Evolutionary conservation across 108 stramenopile genomes (phyloP).

Genomic region (Discostella stelligeroides): DNA sequence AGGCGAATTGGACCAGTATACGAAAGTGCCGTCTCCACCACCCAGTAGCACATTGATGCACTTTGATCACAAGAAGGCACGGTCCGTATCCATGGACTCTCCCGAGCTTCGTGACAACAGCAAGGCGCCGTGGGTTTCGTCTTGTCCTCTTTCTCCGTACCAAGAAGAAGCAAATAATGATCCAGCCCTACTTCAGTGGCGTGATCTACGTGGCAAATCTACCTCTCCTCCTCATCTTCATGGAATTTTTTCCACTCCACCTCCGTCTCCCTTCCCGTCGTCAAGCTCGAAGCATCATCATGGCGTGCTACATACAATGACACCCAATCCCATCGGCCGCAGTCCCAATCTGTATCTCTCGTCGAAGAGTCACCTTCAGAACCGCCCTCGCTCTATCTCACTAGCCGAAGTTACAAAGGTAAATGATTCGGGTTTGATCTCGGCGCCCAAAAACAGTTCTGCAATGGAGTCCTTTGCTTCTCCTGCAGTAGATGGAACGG

Average conservation of each 20-base stretch:
- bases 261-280: constrained; percentile 22
- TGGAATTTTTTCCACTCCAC: constrained; percentile 34
- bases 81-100: constrained; percentile 72
- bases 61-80: constrained; percentile 37
- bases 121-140: background rate
- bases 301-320: background rate
- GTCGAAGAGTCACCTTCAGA: constrained; percentile 4
- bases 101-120: constrained; percentile 18
- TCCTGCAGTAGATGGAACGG: background rate
- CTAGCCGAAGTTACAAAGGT: constrained; percentile 25
- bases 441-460: background rate
- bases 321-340: background rate
- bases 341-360: constrained; percentile 7
- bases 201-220: constrained; percentile 8
- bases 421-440: background rate
- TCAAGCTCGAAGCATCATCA: background rate
- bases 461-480: background rate
- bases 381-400: constrained; percentile 33
- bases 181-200: constrained; percentile 41
- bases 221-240: constrained; percentile 13
- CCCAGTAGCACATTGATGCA: constrained; percentile 18
- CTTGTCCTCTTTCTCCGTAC: background rate
- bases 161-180: constrained; percentile 22
- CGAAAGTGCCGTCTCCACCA: background rate
- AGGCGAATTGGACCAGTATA: constrained; percentile 12